Base-by-base conservation (phyloP, 2,329 filamentous ascomycete genomes). In the Helotiales sp. region DNA sequence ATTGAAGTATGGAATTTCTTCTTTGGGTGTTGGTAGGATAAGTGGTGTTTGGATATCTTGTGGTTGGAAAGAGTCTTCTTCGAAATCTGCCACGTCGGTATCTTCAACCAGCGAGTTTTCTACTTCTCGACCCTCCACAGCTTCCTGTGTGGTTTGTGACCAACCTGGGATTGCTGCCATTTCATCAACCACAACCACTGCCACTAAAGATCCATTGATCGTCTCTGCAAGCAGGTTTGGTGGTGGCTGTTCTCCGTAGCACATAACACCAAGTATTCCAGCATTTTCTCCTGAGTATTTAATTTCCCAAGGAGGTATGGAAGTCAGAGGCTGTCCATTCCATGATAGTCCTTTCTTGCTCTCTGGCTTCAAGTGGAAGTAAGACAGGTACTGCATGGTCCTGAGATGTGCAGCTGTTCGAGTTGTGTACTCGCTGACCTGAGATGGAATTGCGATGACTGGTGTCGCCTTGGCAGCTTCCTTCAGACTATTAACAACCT, bases 351-450 rank as follows among this genome's bases (percentile, higher is more conserved):
- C n/a, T 3, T 58, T 59, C 57, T 58, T 65, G 50, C 40, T 64
- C 47, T 27, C 54, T 36, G 59, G 47, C 17, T 72, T 67, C 9
- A 76, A 63, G 68, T 93, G 90, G 67, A 93, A 91, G 66, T 93
- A 93, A 0, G 89, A 87, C 79, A 91, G 86, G n/a, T 81, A 84
- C 64, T 92, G 88, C 87, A 93, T 91, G 5, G 81, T 80, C 51
- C 88, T 77, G 2, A 90, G 72, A 60, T 93, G 85, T 0, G 83
- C 79, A 0, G 88, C 81, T 9, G 86, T 89, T 34, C 86, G 77
- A 2, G 81, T 75, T 1, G 77, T 77, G 38, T 77, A 77, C 38
- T 84, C 81, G n/a, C 77, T 78, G 8, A 79, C 72, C 64, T 86
- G 81, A 1, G 87, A 86, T 5, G 86, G 81, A 4, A 91, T 73